phyloP scores from a whole-genome alignment of 2,329 filamentous ascomycete species.

The Stagonosporopsis vannaccii region DNA sequence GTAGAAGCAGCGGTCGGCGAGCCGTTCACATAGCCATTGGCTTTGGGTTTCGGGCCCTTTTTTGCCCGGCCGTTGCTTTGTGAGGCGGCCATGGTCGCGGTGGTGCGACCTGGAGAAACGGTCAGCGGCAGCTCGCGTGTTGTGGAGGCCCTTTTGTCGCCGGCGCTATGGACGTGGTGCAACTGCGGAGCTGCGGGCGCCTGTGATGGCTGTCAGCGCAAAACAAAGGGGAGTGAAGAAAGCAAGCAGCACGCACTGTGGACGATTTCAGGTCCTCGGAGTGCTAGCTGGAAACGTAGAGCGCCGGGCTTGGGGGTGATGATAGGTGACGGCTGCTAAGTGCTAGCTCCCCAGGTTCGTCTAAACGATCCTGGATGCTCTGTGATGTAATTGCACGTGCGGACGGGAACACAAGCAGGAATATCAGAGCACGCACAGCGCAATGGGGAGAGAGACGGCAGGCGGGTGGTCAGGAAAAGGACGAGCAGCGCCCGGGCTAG shows the following conservation, averaged over 20 bases:
- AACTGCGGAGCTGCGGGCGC: not conserved
- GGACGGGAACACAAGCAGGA: slow-evolving; percentile 23
- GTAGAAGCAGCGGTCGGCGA: slow-evolving; percentile 25
- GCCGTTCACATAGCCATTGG: slow-evolving; percentile 36
- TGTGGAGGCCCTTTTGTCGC: slow-evolving; percentile 4
- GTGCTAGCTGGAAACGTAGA: slow-evolving; percentile 15
- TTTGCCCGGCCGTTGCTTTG: slow-evolving; percentile 49
- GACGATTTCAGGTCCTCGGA: not conserved
- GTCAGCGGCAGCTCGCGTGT: slow-evolving; percentile 27
- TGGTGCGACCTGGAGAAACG: slow-evolving; percentile 11
- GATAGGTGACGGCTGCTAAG: slow-evolving; percentile 18
- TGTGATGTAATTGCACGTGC: slow-evolving; percentile 43
- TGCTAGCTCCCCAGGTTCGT: slow-evolving; percentile 24
- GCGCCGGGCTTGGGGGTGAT: slow-evolving; percentile 21
- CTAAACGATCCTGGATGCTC: slow-evolving; percentile 10
- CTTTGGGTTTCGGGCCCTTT: slow-evolving; percentile 40
- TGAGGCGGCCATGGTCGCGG: slow-evolving; percentile 44
- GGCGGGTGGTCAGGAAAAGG: not conserved
- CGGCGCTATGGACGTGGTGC: slow-evolving; percentile 10
- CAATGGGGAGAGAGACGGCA: slow-evolving; percentile 1
- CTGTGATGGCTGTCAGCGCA: slow-evolving; percentile 6
- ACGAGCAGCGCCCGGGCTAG: not conserved
- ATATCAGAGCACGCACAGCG: slow-evolving; percentile 21
- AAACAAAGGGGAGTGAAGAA: not conserved
- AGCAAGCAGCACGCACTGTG: slow-evolving; percentile 1